Percentiles rank a stretch among this genome's conserved stretches.
Evolutionary conservation across 352 stramenopile species (phyloP).

Genomic region (Globisporangium nagaii): DNA sequence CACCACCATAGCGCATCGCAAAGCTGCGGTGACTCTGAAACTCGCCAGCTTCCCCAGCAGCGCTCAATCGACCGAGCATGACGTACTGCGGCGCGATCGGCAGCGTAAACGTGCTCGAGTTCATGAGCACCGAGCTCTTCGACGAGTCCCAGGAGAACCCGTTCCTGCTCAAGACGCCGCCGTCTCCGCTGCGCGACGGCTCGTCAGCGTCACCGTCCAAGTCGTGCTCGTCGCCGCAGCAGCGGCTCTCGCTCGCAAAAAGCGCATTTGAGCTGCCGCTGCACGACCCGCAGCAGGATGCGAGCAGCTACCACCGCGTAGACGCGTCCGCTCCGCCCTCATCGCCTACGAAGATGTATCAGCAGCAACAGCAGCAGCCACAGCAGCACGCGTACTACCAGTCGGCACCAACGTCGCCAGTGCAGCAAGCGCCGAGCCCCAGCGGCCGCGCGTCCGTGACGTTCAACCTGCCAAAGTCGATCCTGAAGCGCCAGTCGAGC

Average conservation of each 20-base stretch:
- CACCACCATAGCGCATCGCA: too few relatives aligned
- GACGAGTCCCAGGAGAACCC: constrained; percentile 72
- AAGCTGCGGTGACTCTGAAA: background rate
- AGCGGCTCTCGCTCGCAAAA: background rate
- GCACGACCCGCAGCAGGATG: constrained; percentile 16
- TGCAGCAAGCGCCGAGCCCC: background rate
- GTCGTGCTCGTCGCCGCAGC: background rate
- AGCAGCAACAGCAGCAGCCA: background rate
- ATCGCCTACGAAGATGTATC: background rate
- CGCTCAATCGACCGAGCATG: constrained; percentile 1
- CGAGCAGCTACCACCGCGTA: background rate
- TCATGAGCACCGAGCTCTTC: constrained; percentile 68
- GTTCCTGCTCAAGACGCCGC: constrained; percentile 33
- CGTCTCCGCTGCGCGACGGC: constrained; percentile 2
- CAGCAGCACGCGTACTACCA: background rate
- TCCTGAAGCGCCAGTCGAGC: constrained; percentile 41
- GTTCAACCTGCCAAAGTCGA: constrained; percentile 32
- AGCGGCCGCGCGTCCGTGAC: constrained; percentile 21
- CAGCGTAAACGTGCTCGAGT: constrained; percentile 60
- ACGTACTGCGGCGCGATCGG: constrained; percentile 59
- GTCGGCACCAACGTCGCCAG: background rate
- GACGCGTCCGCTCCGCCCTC: background rate
- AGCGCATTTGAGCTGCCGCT: constrained; percentile 27
- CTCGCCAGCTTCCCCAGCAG: background rate
- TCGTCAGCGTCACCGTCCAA: constrained; percentile 2